Evolutionary conservation across 1,139 yeast species (phyloP).

Genomic region (Candida smagusa): DNA sequence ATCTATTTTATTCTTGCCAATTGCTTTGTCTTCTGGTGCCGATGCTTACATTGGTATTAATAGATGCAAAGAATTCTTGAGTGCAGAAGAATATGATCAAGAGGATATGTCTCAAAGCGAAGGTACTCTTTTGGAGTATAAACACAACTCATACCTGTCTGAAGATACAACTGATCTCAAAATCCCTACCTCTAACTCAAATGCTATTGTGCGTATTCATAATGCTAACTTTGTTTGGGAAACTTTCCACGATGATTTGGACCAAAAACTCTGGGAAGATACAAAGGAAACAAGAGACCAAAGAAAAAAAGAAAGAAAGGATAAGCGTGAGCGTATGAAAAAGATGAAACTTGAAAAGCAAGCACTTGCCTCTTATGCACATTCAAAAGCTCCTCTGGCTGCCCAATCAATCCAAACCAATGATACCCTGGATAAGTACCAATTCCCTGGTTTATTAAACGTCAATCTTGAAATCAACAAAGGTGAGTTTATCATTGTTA

Average conservation of each 20-base stretch:
- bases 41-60: slow-evolving; percentile 53
- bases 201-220: slow-evolving; percentile 22
- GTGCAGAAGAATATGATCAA: slow-evolving; percentile 29
- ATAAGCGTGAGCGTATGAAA: slow-evolving; percentile 11
- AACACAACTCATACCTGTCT: not conserved
- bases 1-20: slow-evolving; percentile 51
- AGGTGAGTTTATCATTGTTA: slow-evolving; percentile 35
- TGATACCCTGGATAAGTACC: slow-evolving; percentile 11
- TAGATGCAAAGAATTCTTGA: slow-evolving; percentile 43
- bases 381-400: slow-evolving; percentile 8
- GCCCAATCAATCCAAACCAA: slow-evolving; percentile 4
- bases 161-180: not conserved
- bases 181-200: not conserved
- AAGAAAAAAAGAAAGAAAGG: slow-evolving; percentile 14
- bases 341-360: slow-evolving; percentile 16
- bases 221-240: slow-evolving; percentile 39
- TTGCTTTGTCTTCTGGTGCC: slow-evolving; percentile 52
- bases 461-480: slow-evolving; percentile 25
- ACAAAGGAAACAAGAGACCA: slow-evolving; percentile 14
- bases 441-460: slow-evolving; percentile 30
- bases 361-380: slow-evolving; percentile 11
- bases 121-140: not conserved
- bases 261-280: slow-evolving; percentile 25
- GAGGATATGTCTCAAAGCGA: not conserved
- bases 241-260: slow-evolving; percentile 27